Percentiles rank a stretch among this genome's conserved stretches.
phyloP scores from a whole-genome alignment of 306 rosid genomes.

The Rosa rugosa region DNA sequence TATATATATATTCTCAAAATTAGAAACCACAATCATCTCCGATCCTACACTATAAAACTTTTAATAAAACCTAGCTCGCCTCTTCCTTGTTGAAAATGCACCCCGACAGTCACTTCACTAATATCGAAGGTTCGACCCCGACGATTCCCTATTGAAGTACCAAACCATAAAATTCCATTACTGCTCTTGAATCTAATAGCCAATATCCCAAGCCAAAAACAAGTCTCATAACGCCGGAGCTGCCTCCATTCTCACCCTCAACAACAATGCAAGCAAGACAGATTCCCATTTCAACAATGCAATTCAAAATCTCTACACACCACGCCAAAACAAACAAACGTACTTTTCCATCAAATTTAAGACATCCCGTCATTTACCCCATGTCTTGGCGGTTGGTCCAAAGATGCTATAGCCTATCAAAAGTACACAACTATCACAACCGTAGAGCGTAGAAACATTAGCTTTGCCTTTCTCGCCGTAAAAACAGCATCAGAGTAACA shows the following conservation, averaged over 20 bases:
- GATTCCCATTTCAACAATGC: background rate
- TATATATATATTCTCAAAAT: conserved; percentile 5
- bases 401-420: background rate
- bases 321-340: background rate
- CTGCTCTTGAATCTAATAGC: conserved; percentile 24
- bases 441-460: background rate
- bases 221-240: conserved; percentile 35
- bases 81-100: too few relatives aligned
- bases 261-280: background rate
- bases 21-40: conserved; percentile 8
- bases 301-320: too few relatives aligned
- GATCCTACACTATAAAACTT: too few relatives aligned
- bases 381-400: background rate
- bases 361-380: background rate
- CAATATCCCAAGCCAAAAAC: conserved; percentile 43
- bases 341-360: background rate
- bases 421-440: background rate
- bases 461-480: background rate
- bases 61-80: too few relatives aligned
- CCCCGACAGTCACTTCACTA: too few relatives aligned
- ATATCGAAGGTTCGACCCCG: conserved; percentile 22
- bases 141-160: conserved; percentile 27
- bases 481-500: background rate
- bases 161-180: conserved; percentile 26
- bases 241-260: conserved; percentile 39